phyloP scores from a whole-genome alignment of 1,284 basidiomycete genomes.

The Mycosarcoma maydis region DNA sequence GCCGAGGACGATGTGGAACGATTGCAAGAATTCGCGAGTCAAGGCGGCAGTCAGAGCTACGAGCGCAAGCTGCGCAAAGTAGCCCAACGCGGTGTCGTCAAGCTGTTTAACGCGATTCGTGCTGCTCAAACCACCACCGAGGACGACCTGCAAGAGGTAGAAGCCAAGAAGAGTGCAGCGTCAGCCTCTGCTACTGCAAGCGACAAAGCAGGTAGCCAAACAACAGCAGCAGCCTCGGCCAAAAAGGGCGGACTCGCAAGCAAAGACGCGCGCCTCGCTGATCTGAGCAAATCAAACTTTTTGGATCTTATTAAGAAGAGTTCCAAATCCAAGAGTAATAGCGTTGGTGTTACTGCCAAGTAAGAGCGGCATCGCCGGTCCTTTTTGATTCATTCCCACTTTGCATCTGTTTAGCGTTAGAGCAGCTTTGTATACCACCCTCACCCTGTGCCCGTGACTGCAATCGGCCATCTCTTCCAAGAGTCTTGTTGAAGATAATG shows the following conservation, averaged over 20 bases:
- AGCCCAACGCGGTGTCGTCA: constrained; percentile 65
- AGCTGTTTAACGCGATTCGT: constrained; percentile 66
- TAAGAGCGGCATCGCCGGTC: too few species aligned
- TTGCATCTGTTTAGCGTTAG: background rate
- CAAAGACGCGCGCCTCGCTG: constrained; percentile 52
- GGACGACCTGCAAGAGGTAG: constrained; percentile 53
- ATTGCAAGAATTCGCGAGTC: constrained; percentile 37
- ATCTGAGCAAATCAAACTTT: constrained; percentile 65
- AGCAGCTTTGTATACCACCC: constrained; percentile 7
- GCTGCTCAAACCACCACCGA: constrained; percentile 62
- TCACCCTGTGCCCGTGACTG: too few species aligned
- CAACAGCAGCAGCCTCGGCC: background rate
- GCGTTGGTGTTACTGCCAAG: constrained; percentile 41
- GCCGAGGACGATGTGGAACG: constrained; percentile 24
- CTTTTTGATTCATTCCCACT: background rate
- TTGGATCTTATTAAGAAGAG: constrained; percentile 60
- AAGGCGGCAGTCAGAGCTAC: constrained; percentile 59
- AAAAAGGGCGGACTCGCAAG: constrained; percentile 54
- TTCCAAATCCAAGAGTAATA: constrained; percentile 12
- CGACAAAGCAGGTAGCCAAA: background rate
- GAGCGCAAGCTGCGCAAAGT: constrained; percentile 63
- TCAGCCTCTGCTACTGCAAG: background rate
- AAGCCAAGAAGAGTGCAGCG: constrained; percentile 29
- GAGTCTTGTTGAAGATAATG: too few species aligned
- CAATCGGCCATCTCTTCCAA: constrained; percentile 4